Evolutionary conservation across 768 basidiomycete species (phyloP).

Genomic region (Kwoniella pini): DNA sequence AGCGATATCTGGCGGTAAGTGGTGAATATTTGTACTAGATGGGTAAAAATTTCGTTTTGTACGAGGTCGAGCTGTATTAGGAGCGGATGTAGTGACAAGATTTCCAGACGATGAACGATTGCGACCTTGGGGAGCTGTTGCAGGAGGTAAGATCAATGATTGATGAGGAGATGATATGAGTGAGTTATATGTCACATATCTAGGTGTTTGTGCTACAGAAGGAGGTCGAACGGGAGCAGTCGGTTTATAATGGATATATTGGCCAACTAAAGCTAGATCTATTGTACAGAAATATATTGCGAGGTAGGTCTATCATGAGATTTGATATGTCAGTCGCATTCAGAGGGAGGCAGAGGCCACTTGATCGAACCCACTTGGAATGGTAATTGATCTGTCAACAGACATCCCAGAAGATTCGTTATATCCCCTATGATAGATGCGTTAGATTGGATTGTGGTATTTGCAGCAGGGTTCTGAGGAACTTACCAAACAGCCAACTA

Average conservation of each 20-base stretch:
- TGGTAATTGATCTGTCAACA: constrained; percentile 88
- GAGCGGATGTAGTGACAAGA: background rate
- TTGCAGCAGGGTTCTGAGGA: background rate
- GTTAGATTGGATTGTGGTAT: background rate
- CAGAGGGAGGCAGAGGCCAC: background rate
- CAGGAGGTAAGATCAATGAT: constrained; percentile 35
- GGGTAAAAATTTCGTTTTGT: background rate
- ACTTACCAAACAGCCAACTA: constrained; percentile 86
- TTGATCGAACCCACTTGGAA: constrained; percentile 72
- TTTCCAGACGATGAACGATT: constrained; percentile 10
- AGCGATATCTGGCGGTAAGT: constrained; percentile 18
- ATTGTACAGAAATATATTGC: constrained; percentile 87
- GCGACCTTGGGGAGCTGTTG: constrained; percentile 10
- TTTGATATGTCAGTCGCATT: constrained; percentile 2
- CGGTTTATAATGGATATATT: constrained; percentile 73
- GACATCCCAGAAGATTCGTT: constrained; percentile 76
- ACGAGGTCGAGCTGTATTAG: constrained; percentile 12
- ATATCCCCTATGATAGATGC: constrained; percentile 67
- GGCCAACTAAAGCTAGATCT: constrained; percentile 71
- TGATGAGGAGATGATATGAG: constrained; percentile 29
- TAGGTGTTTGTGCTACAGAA: constrained; percentile 6
- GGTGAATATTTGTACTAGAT: background rate
- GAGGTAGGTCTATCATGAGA: constrained; percentile 69
- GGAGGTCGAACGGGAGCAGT: background rate
- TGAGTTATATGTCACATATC: constrained; percentile 23